These are phyloP conservation scores for Epipyxis sp. DNA, from an alignment of 108 stramenopile species.

Conservation along the genomic window DNA sequence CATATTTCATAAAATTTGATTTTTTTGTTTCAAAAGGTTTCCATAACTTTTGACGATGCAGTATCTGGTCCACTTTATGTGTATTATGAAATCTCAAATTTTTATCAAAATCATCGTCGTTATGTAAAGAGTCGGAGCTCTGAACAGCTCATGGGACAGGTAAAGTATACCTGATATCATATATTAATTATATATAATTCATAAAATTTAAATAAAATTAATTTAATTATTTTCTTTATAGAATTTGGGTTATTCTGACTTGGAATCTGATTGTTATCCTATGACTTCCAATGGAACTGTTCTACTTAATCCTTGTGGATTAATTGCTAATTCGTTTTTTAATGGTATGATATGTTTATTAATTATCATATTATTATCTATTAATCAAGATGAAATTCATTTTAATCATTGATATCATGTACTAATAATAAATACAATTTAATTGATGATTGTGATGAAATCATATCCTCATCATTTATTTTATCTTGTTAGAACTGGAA, in stretches of 20 bases:
- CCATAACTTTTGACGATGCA: constrained; percentile 7
- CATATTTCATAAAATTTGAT: too few species aligned
- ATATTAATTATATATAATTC: too few species aligned
- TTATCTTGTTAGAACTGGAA: neutral
- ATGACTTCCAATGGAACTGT: neutral
- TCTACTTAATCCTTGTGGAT: constrained; percentile 19
- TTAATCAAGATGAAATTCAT: too few species aligned
- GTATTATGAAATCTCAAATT: constrained; percentile 14
- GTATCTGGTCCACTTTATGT: constrained; percentile 9
- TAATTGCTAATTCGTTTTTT: constrained; percentile 19
- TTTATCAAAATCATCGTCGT: constrained; percentile 18
- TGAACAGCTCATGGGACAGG: neutral
- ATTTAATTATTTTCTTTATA: too few species aligned
- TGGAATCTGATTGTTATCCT: constrained; percentile 14
- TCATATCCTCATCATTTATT: neutral
- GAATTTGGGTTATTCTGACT: constrained; percentile 17
- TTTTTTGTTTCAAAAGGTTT: neutral
- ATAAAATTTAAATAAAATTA: too few species aligned
- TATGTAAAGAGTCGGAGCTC: constrained; percentile 19
- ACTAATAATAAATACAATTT: too few species aligned
- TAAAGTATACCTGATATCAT: too few species aligned
- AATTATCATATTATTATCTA: too few species aligned
- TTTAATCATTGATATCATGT: too few species aligned
- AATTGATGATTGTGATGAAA: too few species aligned
- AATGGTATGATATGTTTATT: neutral